These are phyloP conservation scores for Ophiostoma tasmaniense DNA, from an alignment of 2,329 filamentous ascomycete genomes.

Conservation along the genomic window DNA sequence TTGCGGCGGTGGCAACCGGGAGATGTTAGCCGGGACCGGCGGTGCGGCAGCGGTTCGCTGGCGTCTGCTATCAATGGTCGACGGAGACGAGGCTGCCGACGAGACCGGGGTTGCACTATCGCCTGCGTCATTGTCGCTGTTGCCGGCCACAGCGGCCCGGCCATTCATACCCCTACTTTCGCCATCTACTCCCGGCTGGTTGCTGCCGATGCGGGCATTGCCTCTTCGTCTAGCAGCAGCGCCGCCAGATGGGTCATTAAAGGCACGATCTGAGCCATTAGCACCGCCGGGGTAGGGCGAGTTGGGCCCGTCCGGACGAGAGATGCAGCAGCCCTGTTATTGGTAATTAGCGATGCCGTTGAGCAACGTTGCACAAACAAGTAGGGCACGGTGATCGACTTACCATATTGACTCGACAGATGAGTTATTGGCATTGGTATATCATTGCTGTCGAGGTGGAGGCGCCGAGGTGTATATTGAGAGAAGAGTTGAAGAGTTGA, in stretches of 20 bases:
- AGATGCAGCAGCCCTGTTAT: conserved; percentile 51
- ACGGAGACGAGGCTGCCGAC: conserved; percentile 12
- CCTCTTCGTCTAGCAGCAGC: conserved; percentile 25
- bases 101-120: conserved; percentile 20
- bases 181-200: not conserved
- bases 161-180: conserved; percentile 7
- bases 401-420: conserved; percentile 1
- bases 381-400: not conserved
- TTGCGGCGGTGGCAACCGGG: conserved; percentile 14
- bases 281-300: conserved; percentile 45
- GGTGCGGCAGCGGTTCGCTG: not conserved
- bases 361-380: not conserved
- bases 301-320: conserved; percentile 42
- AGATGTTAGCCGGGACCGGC: not conserved
- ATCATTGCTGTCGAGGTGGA: not conserved
- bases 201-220: not conserved
- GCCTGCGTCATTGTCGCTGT: conserved; percentile 19
- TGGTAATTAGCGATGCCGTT: not conserved
- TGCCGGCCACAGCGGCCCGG: conserved; percentile 11
- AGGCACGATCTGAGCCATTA: conserved; percentile 45
- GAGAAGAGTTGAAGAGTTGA: no score
- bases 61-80: conserved; percentile 4
- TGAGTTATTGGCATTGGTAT: not conserved
- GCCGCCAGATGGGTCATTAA: conserved; percentile 33
- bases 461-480: not conserved